A percentile compares a stretch with the other conserved stretches of the same genome.
These are phyloP conservation scores for Pulveroboletus frians DNA, from an alignment of 768 basidiomycete species.

Conservation along the genomic window DNA sequence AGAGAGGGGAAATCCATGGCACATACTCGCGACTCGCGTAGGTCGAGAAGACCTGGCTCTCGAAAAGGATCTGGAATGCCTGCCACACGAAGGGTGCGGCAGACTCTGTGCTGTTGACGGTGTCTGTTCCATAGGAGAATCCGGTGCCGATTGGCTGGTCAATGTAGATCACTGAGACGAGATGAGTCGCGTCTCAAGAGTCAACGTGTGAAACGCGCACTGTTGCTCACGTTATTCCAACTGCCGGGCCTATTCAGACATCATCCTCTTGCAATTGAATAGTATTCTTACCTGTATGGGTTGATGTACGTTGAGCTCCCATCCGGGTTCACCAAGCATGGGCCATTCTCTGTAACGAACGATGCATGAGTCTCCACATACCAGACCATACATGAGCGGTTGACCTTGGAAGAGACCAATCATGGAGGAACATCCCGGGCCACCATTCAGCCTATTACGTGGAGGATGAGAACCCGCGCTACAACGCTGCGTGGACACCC, in stretches of 20 bases:
- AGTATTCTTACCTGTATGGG: conserved; percentile 46
- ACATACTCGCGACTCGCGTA: conserved; percentile 52
- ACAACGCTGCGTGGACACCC: background rate
- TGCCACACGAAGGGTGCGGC: conserved; percentile 57
- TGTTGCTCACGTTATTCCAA: conserved; percentile 67
- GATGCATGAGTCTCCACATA: background rate
- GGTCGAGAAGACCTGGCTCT: conserved; percentile 46
- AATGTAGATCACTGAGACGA: conserved; percentile 56
- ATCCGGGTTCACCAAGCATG: conserved; percentile 55
- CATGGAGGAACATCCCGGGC: conserved; percentile 59
- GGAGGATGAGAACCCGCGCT: background rate
- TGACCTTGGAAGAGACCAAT: conserved; percentile 62
- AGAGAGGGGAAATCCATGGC: background rate
- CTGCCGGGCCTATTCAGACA: conserved; percentile 27
- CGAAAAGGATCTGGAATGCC: conserved; percentile 60
- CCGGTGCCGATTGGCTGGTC: conserved; percentile 67
- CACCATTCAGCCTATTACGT: conserved; percentile 46
- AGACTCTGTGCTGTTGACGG: conserved; percentile 46
- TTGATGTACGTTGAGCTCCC: conserved; percentile 49
- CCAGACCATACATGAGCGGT: background rate
- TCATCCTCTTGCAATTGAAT: background rate
- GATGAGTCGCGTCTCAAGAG: background rate
- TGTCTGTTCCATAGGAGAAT: conserved; percentile 54
- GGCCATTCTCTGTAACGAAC: conserved; percentile 49
- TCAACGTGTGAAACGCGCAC: conserved; percentile 32